Evolutionary conservation across 306 rosid species (phyloP).

Genomic region (Rosa persica): DNA sequence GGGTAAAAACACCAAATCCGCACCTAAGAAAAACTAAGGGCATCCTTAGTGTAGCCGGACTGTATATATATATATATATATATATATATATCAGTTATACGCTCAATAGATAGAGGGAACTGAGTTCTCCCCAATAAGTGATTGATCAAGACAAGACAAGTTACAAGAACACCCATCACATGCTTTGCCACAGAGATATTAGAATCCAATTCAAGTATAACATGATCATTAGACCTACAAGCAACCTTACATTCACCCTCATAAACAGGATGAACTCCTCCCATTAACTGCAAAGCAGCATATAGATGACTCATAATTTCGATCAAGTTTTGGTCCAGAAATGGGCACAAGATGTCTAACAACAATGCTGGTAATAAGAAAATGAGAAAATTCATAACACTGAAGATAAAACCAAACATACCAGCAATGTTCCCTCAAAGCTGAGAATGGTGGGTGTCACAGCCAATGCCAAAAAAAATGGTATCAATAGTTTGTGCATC

Average conservation of each 20-base stretch:
- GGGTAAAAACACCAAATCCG: no score
- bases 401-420: constrained; percentile 29
- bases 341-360: neutral
- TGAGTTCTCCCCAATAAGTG: neutral
- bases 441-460: constrained; percentile 73
- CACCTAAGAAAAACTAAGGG: no score
- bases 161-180: neutral
- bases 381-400: no score
- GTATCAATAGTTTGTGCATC: constrained; percentile 84
- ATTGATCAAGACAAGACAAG: neutral
- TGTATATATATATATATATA: no score
- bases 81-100: neutral
- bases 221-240: neutral
- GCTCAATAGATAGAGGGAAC: neutral
- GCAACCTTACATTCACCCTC: neutral
- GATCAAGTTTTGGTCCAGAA: neutral
- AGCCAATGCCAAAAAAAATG: constrained; percentile 65
- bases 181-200: constrained; percentile 5
- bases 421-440: constrained; percentile 93
- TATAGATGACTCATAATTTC: neutral
- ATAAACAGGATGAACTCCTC: neutral
- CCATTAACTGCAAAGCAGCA: neutral
- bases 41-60: no score
- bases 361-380: neutral
- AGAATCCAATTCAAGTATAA: neutral